Evolutionary conservation across 2,329 filamentous ascomycete genomes (phyloP), one percentile per base, ranked within the genome.

Genomic region (Diplocarpon rosae): DNA sequence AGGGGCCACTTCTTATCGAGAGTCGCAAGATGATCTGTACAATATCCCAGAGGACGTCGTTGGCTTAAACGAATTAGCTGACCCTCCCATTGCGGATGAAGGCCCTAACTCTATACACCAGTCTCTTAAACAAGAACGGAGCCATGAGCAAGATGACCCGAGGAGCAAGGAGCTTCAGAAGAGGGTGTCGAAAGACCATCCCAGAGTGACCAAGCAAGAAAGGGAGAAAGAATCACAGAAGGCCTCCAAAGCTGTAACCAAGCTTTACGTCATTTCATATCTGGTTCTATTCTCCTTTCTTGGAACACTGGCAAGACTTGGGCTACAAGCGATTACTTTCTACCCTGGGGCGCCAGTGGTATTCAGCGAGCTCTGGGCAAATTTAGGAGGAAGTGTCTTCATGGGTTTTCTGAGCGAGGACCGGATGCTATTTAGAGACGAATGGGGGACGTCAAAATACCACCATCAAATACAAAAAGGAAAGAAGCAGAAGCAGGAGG

Each of bases 381-480:
- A 96, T 58, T 81, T 95, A 37, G 77, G 71, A 1, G 90, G 90
- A 1, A 83, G 84, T 44, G 60, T 93, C 0, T 54, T 94, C 46
- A 84, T 96, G 76, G 90, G 92, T 2, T 93, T 94, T 59, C 71
- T 95, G 2, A 67, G 76, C 9, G 85, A 95, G 64, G 86, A 95
- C 58, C 71, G 77, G 50, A 79, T 74, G 55, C 66, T 94, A 6
- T 93, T 94, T 61, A 75, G 74, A 27, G 65, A 77, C 46, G 80
- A 84, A 65, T 81, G 76, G 75, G 78, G 76, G 8, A 64, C 60
- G 7, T 59, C 64, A 10, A 63, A 57, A 4, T 68, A 67, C 45
- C 61, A 69, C 30, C 58, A 57, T 39, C 53, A 57, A 45, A 57
- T 60, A 42, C 58, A 56, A 16, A 60, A 64, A 30, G 62, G 63